Base-by-base conservation (phyloP, 2,329 filamentous ascomycete species). In the Xylaria sp. region DNA sequence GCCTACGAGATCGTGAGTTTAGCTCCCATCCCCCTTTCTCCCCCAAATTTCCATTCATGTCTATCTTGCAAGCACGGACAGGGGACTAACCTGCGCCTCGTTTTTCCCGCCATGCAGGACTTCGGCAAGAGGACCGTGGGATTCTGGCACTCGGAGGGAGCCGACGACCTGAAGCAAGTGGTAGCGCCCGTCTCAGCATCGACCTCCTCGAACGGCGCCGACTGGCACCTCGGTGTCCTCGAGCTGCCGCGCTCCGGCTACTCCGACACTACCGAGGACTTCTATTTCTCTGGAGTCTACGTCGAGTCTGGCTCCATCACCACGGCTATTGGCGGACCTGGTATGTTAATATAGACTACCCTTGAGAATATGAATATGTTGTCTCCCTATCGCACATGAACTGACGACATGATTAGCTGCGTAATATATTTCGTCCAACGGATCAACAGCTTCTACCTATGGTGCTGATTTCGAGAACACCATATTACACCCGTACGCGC, bases 151-250 rank as follows among this genome's bases (percentile, higher is more conserved):
- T 90, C 87, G 1, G 87, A 85, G 29, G 88, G 87, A 40, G 79
- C 78, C 19, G 81, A 82, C 37, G 75, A 82, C n/a, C 78, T 92
- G 29, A 80, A 77, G 60, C 82, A 85, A 71, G 83, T 84, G 1
- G 87, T 87, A 1, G 82, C 83, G 5, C 86, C 88, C 1, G 82
- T 90, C 48, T 79, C 80, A 8, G 83, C 81, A 0, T 83, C 81
- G 49, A 85, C 88, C 4, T 85, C 81, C 27, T 88, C 85, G 33
- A 89, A 91, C 72, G 89, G 88, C 44, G 82, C 81, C 3, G 89
- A 92, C 72, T 92, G 88, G 88, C 90, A 92, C 75, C 76, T 92
- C 23, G 89, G 89, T 59, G 84, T 90, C 27, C 80, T 91, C 48
- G 85, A 90, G 67, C 79, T 91, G 56, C 85, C 87, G 15, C 81